Percentiles rank a stretch among this genome's conserved stretches.
phyloP scores from a whole-genome alignment of 2,329 filamentous ascomycete species.

The Neonectria magnoliae region DNA sequence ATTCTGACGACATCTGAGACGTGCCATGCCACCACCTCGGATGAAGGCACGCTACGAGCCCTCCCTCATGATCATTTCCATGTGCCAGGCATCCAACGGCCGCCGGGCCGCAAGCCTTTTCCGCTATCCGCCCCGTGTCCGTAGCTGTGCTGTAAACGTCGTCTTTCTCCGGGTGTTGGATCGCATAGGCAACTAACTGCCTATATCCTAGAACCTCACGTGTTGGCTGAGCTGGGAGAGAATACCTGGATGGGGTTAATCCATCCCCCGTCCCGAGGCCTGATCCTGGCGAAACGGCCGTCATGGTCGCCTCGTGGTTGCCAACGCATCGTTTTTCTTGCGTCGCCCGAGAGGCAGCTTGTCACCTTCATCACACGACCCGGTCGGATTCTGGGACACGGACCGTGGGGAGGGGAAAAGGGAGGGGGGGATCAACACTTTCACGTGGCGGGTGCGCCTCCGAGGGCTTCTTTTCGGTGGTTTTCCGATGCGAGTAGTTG shows the following conservation, averaged over 20 bases:
- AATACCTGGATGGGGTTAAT: neutral
- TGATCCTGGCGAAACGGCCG: neutral
- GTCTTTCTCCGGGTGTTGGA: conserved; percentile 10
- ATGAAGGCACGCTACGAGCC: conserved; percentile 8
- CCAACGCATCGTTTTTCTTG: conserved; percentile 16
- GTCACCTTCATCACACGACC: conserved; percentile 15
- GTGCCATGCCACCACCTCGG: conserved; percentile 12
- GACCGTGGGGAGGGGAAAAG: neutral
- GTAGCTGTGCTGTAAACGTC: conserved; percentile 8
- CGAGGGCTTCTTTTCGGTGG: neutral
- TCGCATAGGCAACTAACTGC: neutral
- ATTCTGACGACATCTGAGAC: conserved; percentile 4
- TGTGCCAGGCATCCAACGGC: conserved; percentile 21
- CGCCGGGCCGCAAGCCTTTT: conserved; percentile 8
- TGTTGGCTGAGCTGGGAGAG: conserved; percentile 1
- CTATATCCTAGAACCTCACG: neutral
- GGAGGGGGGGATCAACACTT: conserved; percentile 5
- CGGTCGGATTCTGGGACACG: conserved; percentile 3
- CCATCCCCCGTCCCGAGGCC: neutral
- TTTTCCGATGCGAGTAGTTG: neutral
- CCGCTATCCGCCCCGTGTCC: neutral
- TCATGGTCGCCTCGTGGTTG: conserved; percentile 13
- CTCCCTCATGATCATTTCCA: conserved; percentile 16
- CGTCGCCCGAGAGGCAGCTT: neutral
- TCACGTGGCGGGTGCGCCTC: conserved; percentile 18